Conservation (phyloP, 768 basidiomycete genomes). For the Tephrocybe rancida region DNA sequence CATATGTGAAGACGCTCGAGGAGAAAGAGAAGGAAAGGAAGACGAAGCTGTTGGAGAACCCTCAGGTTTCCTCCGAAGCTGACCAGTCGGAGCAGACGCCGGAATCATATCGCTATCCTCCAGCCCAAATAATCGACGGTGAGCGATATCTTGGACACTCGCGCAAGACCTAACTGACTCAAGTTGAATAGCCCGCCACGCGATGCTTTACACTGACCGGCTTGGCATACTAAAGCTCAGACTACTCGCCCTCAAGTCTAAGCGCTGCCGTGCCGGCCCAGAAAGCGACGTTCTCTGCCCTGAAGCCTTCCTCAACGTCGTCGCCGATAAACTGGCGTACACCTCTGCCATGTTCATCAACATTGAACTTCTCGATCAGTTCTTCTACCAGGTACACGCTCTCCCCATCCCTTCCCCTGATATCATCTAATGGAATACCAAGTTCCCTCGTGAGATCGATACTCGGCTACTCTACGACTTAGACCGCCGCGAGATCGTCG, state of each 20-base stretch:
- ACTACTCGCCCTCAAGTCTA: conserved; percentile 82
- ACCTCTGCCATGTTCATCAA: conserved; percentile 99
- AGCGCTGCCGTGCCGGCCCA: conserved; percentile 86
- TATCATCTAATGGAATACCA: neutral
- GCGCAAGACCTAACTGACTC: conserved; percentile 17
- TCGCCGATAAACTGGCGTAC: conserved; percentile 94
- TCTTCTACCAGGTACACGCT: conserved; percentile 88
- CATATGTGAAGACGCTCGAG: conserved; percentile 83
- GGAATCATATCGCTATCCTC: conserved; percentile 89
- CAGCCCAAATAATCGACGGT: conserved; percentile 93
- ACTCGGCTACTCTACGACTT: conserved; percentile 90
- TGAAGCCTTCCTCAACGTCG: conserved; percentile 94
- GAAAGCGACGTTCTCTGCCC: conserved; percentile 91
- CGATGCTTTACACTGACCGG: conserved; percentile 85
- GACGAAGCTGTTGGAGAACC: conserved; percentile 45
- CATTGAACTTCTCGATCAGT: conserved; percentile 96
- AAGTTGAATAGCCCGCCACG: conserved; percentile 75
- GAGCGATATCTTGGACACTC: conserved; percentile 27
- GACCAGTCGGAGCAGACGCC: conserved; percentile 42
- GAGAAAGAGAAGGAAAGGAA: conserved; percentile 72
- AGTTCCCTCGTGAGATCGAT: conserved; percentile 99
- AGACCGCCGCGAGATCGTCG: conserved; percentile 85
- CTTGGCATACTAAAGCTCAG: conserved; percentile 84
- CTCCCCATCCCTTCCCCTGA: neutral
- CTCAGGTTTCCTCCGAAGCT: conserved; percentile 23